phyloP scores from a whole-genome alignment of 2,329 filamentous ascomycete species.

The Alternaria gaisen region DNA sequence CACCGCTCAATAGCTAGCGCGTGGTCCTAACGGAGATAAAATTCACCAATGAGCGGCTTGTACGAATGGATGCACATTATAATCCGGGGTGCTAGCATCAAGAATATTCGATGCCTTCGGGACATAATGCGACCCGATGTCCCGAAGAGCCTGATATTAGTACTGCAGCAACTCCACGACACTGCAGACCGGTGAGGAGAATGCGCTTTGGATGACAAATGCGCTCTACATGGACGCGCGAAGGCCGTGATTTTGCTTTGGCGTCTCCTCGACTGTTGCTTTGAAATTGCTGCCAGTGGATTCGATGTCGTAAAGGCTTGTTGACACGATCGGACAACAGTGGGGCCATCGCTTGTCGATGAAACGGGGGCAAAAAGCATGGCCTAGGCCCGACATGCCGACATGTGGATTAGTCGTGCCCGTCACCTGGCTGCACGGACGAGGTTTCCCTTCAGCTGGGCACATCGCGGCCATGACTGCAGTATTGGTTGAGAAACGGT shows the following conservation, averaged over 20 bases:
- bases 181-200: neutral
- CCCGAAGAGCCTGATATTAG: conserved; percentile 20
- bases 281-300: conserved; percentile 2
- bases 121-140: conserved; percentile 23
- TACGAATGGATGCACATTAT: conserved; percentile 22
- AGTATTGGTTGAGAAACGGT: conserved; percentile 1
- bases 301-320: conserved; percentile 5
- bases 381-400: conserved; percentile 11
- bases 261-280: conserved; percentile 6
- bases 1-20: conserved; percentile 29
- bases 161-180: neutral
- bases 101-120: conserved; percentile 33
- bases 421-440: neutral
- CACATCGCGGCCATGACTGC: neutral
- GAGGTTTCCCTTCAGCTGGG: neutral
- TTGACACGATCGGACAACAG: conserved; percentile 16
- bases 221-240: conserved; percentile 1
- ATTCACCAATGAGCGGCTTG: conserved; percentile 30
- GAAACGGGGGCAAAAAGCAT: conserved; percentile 7
- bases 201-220: neutral
- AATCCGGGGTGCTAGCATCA: conserved; percentile 42
- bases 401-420: conserved; percentile 1
- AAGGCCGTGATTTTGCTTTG: neutral
- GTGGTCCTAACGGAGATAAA: conserved; percentile 39
- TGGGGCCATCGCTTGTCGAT: conserved; percentile 15